These are phyloP conservation scores for Talaromyces ruber DNA, from an alignment of 495 filamentous ascomycete species.

Conservation along the genomic window DNA sequence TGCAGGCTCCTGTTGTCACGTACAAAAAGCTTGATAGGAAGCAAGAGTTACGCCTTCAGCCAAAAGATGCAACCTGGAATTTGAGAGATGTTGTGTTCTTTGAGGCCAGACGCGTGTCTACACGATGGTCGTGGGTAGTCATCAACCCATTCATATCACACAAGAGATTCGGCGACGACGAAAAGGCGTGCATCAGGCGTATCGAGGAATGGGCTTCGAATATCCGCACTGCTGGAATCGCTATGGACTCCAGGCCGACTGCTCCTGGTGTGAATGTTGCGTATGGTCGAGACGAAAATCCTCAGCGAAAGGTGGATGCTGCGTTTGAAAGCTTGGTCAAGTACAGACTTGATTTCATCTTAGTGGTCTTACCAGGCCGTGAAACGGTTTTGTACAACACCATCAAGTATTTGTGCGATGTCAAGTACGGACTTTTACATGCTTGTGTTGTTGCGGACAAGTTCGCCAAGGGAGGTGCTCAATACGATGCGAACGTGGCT, in stretches of 20 bases:
- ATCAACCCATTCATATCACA: background rate
- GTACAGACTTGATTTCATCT: constrained; percentile 28
- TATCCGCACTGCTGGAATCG: background rate
- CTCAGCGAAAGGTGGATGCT: background rate
- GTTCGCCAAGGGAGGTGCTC: constrained; percentile 15
- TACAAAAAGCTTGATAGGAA: constrained; percentile 32
- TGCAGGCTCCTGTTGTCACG: constrained; percentile 42
- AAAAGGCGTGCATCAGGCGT: background rate
- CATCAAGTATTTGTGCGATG: constrained; percentile 57
- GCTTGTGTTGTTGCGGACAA: constrained; percentile 41
- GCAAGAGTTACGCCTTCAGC: constrained; percentile 13
- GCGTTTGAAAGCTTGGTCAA: background rate
- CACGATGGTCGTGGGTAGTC: constrained; percentile 23
- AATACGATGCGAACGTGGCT: constrained; percentile 62
- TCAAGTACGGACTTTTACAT: constrained; percentile 48
- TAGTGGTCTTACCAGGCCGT: constrained; percentile 47
- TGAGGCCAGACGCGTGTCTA: constrained; percentile 20
- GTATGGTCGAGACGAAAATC: background rate
- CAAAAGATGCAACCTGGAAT: constrained; percentile 47
- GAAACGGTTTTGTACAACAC: constrained; percentile 45
- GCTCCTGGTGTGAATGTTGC: background rate
- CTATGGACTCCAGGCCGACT: background rate
- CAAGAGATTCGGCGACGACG: background rate
- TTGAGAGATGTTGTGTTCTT: constrained; percentile 37
- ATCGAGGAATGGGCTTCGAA: background rate